Percentiles rank a stretch among this genome's conserved stretches.
Conservation (phyloP, 345 rosid species). For the Atalantia buxifolia region DNA sequence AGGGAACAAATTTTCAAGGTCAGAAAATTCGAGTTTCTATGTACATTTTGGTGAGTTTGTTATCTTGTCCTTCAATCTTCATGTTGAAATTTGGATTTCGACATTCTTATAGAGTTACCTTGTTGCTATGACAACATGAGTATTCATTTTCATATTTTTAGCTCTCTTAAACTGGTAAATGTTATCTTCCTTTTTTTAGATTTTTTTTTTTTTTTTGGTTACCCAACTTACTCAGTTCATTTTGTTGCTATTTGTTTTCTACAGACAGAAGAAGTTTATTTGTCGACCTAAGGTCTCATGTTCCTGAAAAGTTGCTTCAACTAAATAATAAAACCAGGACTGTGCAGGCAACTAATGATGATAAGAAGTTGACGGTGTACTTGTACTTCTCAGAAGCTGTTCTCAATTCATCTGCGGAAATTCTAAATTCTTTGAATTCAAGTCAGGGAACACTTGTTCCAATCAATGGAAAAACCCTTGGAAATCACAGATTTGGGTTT, state of each 20-base stretch:
- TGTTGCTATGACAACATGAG: background rate
- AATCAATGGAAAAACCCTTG: slow-evolving; percentile 42
- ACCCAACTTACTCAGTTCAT: slow-evolving; percentile 4
- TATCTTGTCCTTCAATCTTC: background rate
- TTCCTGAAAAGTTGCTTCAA: slow-evolving; percentile 70
- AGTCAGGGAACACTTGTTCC: slow-evolving; percentile 67
- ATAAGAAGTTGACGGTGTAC: slow-evolving; percentile 56
- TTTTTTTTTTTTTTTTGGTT: background rate
- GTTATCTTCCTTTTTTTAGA: background rate
- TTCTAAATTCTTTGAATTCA: slow-evolving; percentile 45
- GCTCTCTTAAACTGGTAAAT: background rate
- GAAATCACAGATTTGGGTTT: slow-evolving; percentile 78
- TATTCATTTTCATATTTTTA: background rate
- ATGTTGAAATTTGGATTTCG: background rate
- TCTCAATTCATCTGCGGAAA: slow-evolving; percentile 62
- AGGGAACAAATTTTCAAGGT: slow-evolving; percentile 69
- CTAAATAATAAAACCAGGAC: slow-evolving; percentile 58
- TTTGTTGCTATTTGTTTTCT: slow-evolving; percentile 20
- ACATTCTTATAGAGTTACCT: background rate
- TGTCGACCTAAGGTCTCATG: slow-evolving; percentile 57
- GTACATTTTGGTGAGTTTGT: slow-evolving; percentile 71
- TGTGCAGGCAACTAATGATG: slow-evolving; percentile 75
- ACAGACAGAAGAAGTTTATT: slow-evolving; percentile 75
- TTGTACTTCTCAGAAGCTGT: slow-evolving; percentile 81
- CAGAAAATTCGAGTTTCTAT: slow-evolving; percentile 57